Conservation (phyloP, 2,329 filamentous ascomycete species). For the Akanthomyces uredinophilus region DNA sequence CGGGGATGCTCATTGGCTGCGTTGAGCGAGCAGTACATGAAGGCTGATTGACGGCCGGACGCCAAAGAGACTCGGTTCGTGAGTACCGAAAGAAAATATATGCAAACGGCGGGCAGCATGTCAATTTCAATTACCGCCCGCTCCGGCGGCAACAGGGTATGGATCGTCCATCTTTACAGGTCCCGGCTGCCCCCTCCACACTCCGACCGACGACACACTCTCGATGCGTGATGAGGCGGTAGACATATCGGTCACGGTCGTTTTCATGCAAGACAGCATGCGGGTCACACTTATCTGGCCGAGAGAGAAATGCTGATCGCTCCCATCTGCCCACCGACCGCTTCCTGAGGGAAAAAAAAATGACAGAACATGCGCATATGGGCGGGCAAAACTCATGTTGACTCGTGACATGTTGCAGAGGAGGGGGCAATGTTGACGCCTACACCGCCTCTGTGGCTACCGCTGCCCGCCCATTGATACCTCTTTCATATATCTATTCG, state of each 20-base stretch:
- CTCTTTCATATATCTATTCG: not conserved
- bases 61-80: not conserved
- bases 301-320: constrained; percentile 1
- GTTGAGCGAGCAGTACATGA: not conserved
- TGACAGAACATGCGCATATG: not conserved
- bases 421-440: not conserved
- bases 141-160: not conserved
- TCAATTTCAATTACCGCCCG: not conserved
- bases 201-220: not conserved
- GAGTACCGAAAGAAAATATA: not conserved
- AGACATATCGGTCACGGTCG: not conserved
- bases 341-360: too few relatives aligned
- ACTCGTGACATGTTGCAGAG: constrained; percentile 7
- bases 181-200: not conserved
- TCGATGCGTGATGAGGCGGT: not conserved
- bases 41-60: not conserved
- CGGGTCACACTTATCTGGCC: constrained; percentile 1
- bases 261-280: constrained; percentile 11
- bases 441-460: constrained; percentile 8
- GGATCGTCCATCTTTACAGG: not conserved
- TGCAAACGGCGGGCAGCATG: not conserved
- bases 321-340: not conserved
- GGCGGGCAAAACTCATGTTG: not conserved
- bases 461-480: not conserved
- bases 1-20: not conserved